These are phyloP conservation scores for Didymellaceae sp. DNA, from an alignment of 2,329 filamentous ascomycete species.

Conservation along the genomic window DNA sequence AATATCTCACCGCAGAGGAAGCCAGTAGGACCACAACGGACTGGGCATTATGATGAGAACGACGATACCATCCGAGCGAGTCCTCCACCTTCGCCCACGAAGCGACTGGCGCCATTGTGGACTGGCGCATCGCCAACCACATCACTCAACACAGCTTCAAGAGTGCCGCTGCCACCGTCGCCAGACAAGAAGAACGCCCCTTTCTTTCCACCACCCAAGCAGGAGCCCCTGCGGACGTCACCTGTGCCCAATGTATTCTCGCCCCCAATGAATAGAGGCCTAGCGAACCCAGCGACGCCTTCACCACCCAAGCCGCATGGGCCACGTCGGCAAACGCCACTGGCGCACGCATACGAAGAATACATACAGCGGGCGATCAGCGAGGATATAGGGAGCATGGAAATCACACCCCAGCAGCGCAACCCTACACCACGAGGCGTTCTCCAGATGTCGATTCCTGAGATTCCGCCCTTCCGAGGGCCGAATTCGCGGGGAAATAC, in stretches of 20 bases:
- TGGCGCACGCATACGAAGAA: slow-evolving; percentile 51
- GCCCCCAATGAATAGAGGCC: slow-evolving; percentile 36
- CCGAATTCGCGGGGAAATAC: slow-evolving; percentile 21
- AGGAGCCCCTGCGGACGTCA: slow-evolving; percentile 40
- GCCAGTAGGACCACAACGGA: slow-evolving; percentile 35
- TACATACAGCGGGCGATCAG: slow-evolving; percentile 58
- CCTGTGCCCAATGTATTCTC: slow-evolving; percentile 43
- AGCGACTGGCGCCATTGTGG: slow-evolving; percentile 42
- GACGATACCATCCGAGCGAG: slow-evolving; percentile 45
- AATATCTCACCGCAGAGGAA: slow-evolving; percentile 46
- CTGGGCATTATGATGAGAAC: slow-evolving; percentile 46
- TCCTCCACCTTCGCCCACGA: slow-evolving; percentile 53
- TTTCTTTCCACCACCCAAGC: slow-evolving; percentile 37
- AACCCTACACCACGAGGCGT: slow-evolving; percentile 40
- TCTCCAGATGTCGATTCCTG: slow-evolving; percentile 43
- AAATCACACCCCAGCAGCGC: slow-evolving; percentile 40
- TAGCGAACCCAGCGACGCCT: slow-evolving; percentile 40
- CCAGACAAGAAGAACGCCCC: slow-evolving; percentile 50
- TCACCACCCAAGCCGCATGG: slow-evolving; percentile 39
- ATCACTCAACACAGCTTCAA: slow-evolving; percentile 51
- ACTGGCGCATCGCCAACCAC: slow-evolving; percentile 47
- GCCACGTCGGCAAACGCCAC: slow-evolving; percentile 41
- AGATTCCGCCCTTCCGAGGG: slow-evolving; percentile 45
- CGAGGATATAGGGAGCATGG: slow-evolving; percentile 49
- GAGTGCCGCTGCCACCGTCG: slow-evolving; percentile 55